A percentile compares a stretch with the other conserved stretches of the same genome.
Evolutionary conservation across 176 grass and related monocot genomes (phyloP).

Genomic region (Oryza punctata): DNA sequence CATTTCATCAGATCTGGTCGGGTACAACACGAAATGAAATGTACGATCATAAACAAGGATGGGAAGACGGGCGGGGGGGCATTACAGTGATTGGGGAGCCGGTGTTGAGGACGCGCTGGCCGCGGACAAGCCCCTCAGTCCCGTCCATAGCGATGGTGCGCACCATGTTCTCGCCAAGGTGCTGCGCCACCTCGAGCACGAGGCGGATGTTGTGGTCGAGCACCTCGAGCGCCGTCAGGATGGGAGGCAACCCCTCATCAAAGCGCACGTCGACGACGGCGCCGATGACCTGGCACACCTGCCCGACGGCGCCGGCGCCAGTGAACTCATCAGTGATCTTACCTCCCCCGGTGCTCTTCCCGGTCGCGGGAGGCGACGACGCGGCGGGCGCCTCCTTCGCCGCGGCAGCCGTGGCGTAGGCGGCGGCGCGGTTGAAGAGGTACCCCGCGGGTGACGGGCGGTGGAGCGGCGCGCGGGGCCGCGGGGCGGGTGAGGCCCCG

Average conservation of each 20-base stretch:
- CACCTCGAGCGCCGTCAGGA: conserved; percentile 97
- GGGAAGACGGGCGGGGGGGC: neutral
- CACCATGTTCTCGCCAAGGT: conserved; percentile 93
- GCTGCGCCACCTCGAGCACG: conserved; percentile 95
- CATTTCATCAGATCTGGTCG: conserved; percentile 39
- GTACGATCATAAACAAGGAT: neutral
- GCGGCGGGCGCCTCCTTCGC: conserved; percentile 30
- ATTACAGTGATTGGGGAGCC: conserved; percentile 97
- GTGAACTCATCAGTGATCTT: conserved; percentile 99
- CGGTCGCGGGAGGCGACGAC: conserved; percentile 19
- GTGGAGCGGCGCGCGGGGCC: conserved; percentile 44
- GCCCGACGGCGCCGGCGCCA: conserved; percentile 79
- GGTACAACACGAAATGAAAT: conserved; percentile 16
- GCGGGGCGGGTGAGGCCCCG: conserved; percentile 54
- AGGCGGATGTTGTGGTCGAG: conserved; percentile 93
- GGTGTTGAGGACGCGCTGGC: conserved; percentile 94
- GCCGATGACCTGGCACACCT: conserved; percentile 97
- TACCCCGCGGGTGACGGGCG: conserved; percentile 68
- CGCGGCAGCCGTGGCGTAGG: conserved; percentile 62
- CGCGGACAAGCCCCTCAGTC: conserved; percentile 92
- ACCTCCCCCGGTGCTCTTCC: conserved; percentile 40
- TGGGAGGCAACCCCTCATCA: conserved; percentile 86
- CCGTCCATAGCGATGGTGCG: conserved; percentile 99
- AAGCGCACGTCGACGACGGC: conserved; percentile 97
- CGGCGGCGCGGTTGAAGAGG: conserved; percentile 66